Base-by-base conservation (phyloP, 2,329 filamentous ascomycete species). In the Aulographum hederae region DNA sequence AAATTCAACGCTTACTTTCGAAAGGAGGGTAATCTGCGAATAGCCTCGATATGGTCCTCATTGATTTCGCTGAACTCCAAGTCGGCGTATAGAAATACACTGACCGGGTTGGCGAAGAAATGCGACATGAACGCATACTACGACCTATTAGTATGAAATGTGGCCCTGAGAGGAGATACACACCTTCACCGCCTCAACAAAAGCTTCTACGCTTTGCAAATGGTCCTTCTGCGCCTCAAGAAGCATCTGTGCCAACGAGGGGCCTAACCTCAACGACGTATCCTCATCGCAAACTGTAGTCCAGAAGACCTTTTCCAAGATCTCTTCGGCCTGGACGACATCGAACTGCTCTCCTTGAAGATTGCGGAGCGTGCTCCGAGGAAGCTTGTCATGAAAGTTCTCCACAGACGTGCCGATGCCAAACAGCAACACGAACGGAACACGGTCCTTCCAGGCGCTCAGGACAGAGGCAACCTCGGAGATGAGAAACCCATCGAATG, bases 41-140 rank as follows among this genome's bases (percentile, higher is more conserved):
- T 51, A 8, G 75, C 73, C 40, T 80, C 69, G 5, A 77, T 50
- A 40, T 80, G 74, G 37, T 76, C 67, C 2, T 55, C 43, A 31
- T 11, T 8, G n/a, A 80, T 39, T 3, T 57, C 41, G 6, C 47
- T 36, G 26, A 46, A 40, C 4, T 43, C 27, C 4, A 59, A 29
- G 10, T 41, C 39, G 2, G 57, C 34, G 11, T 55, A 54, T 6
- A 73, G 51, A 20, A 86, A 61, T 3, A 81, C 50, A 37, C 73
- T 80, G 3, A 84, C 57, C 1, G 76, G 69, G 41, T 84, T 86
- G 25, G 76, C 77, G 42, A 81, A 86, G 45, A 80, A 86, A 47
- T 84, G 78, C 35, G 75, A 80, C 79, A 91, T 85, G 46, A 84
- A 82, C 1, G 75, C 71, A 52, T 86, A 89, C 67, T 81, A 48